Percentiles rank a stretch among this genome's conserved stretches.
These are phyloP conservation scores for Sinapis alba DNA, from an alignment of 441 rosid species.

Conservation along the genomic window DNA sequence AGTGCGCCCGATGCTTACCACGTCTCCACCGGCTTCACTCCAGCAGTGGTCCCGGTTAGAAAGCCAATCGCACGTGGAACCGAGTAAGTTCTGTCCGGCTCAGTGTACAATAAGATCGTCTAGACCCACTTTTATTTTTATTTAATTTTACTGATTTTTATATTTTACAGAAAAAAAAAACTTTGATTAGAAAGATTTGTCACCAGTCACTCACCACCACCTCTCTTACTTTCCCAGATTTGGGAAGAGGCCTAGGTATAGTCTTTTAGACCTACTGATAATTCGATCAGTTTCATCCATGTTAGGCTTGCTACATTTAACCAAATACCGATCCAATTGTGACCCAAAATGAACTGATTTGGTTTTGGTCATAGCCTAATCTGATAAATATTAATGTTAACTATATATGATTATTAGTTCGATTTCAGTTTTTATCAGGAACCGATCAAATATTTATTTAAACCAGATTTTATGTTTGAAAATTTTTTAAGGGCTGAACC, in stretches of 20 bases:
- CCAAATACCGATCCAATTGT: too few species aligned
- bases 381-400: too few species aligned
- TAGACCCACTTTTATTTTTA: neutral
- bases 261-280: neutral
- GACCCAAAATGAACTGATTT: too few species aligned
- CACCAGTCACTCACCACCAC: neutral
- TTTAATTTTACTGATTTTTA: neutral
- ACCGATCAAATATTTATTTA: too few species aligned
- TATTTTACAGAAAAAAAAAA: neutral
- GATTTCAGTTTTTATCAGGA: too few species aligned
- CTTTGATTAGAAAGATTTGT: neutral
- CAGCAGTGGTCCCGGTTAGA: conserved; percentile 20
- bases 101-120: conserved; percentile 20
- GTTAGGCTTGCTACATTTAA: too few species aligned
- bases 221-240: neutral
- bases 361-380: too few species aligned
- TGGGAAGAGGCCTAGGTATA: neutral
- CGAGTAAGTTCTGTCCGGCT: conserved; percentile 33
- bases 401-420: too few species aligned
- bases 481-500: too few species aligned
- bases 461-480: too few species aligned
- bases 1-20: conserved; percentile 17
- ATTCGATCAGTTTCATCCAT: neutral
- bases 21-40: neutral
- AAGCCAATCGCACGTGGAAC: conserved; percentile 28